A percentile compares a stretch with the other conserved stretches of the same genome.
These are phyloP conservation scores for Pseudogymnoascus sp. DNA, from an alignment of 2,329 filamentous ascomycete species.

Conservation along the genomic window DNA sequence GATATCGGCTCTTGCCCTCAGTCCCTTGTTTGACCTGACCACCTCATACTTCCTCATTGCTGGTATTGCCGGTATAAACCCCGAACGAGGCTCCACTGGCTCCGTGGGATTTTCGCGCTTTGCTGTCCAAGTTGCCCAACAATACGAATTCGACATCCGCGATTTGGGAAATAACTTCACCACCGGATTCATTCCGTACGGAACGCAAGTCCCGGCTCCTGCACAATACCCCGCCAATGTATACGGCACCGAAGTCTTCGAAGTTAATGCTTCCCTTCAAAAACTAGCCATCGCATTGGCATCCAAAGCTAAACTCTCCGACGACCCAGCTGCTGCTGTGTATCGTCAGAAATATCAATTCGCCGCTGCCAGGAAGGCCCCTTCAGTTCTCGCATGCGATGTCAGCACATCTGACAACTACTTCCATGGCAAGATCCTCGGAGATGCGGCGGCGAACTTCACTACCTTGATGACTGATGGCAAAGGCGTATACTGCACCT, in stretches of 20 bases:
- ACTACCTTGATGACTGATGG: slow-evolving; percentile 60
- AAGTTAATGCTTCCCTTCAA: slow-evolving; percentile 53
- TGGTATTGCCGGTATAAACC: slow-evolving; percentile 69
- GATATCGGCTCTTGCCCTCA: slow-evolving; percentile 56
- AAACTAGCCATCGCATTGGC: slow-evolving; percentile 46
- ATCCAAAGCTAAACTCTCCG: slow-evolving; percentile 42
- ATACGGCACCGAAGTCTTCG: slow-evolving; percentile 65
- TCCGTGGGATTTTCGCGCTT: slow-evolving; percentile 62
- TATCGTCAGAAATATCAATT: slow-evolving; percentile 52
- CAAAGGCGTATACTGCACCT: slow-evolving; percentile 60
- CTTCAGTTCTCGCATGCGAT: slow-evolving; percentile 57
- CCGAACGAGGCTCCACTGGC: slow-evolving; percentile 56
- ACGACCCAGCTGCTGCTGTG: slow-evolving; percentile 39
- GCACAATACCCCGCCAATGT: slow-evolving; percentile 49
- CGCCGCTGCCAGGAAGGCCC: slow-evolving; percentile 37
- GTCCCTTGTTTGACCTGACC: slow-evolving; percentile 53
- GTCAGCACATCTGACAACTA: slow-evolving; percentile 65
- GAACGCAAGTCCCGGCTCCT: slow-evolving; percentile 39
- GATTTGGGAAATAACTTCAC: slow-evolving; percentile 58
- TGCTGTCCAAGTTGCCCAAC: slow-evolving; percentile 65
- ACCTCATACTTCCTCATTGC: slow-evolving; percentile 63
- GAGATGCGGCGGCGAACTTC: slow-evolving; percentile 57
- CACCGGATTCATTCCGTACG: slow-evolving; percentile 63
- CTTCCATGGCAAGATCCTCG: slow-evolving; percentile 54
- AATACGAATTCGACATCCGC: slow-evolving; percentile 67